Percentiles rank a stretch among this genome's conserved stretches.
phyloP scores from a whole-genome alignment of 164 flowering plant species.

The Magnolia changhungtana region DNA sequence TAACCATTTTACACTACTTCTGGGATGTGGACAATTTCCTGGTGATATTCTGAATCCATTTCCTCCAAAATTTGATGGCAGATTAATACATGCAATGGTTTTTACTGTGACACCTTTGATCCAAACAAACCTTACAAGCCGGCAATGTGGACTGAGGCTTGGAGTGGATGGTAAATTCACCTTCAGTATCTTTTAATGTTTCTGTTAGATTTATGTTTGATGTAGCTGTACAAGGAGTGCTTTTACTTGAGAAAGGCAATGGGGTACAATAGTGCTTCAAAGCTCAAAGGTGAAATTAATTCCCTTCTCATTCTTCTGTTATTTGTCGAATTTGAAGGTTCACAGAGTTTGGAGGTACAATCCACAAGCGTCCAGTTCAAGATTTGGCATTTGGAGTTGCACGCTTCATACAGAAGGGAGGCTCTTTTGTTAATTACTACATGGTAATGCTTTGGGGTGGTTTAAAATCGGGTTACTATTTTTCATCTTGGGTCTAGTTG shows the following conservation, averaged over 20 bases:
- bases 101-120: conserved; percentile 82
- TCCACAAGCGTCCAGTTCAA: conserved; percentile 71
- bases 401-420: conserved; percentile 86
- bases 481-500: background rate
- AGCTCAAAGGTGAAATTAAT: background rate
- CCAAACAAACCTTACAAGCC: conserved; percentile 96
- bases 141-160: conserved; percentile 86
- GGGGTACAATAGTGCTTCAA: no score
- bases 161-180: conserved; percentile 77
- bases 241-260: no score
- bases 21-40: background rate
- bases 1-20: background rate
- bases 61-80: conserved; percentile 22
- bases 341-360: conserved; percentile 78
- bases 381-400: conserved; percentile 94
- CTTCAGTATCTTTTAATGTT: background rate
- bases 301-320: conserved; percentile 7
- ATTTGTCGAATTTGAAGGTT: conserved; percentile 46
- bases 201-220: background rate
- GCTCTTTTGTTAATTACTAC: conserved; percentile 82
- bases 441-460: conserved; percentile 52
- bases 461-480: background rate
- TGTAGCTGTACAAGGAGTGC: no score
- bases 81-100: conserved; percentile 97
- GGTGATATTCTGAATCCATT: background rate